Percentiles rank a stretch among this genome's conserved stretches.
phyloP scores from a whole-genome alignment of 2,329 filamentous ascomycete species.

The Bipolaris victoriae region DNA sequence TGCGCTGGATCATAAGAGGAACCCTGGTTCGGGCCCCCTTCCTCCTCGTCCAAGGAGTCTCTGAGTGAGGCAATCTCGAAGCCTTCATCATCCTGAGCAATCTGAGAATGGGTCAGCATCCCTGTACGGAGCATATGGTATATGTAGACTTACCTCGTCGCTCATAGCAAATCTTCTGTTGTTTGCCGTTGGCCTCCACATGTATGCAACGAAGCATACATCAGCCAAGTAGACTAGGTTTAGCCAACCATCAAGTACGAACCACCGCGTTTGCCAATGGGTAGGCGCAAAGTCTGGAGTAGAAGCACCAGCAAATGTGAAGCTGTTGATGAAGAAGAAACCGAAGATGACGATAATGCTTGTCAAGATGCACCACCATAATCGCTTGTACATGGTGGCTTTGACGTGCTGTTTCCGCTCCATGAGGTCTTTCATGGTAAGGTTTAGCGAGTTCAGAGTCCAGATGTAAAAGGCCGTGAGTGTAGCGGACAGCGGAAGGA shows the following conservation, averaged over 20 bases:
- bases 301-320: conserved; percentile 84
- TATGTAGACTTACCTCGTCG: conserved; percentile 70
- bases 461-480: conserved; percentile 98
- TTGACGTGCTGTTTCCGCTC: conserved; percentile 94
- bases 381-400: conserved; percentile 93
- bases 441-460: conserved; percentile 94
- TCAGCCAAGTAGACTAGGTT: conserved; percentile 96
- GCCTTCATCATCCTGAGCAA: conserved; percentile 97
- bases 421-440: conserved; percentile 93
- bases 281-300: conserved; percentile 91
- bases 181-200: conserved; percentile 96
- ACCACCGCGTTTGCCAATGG: conserved; percentile 98
- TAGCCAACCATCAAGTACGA: conserved; percentile 94
- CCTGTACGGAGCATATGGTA: neutral
- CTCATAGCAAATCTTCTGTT: conserved; percentile 98
- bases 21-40: conserved; percentile 50
- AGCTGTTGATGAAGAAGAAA: conserved; percentile 98
- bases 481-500: conserved; percentile 88
- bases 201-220: conserved; percentile 89
- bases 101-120: conserved; percentile 55
- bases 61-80: conserved; percentile 96
- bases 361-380: conserved; percentile 96
- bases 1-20: conserved; percentile 51
- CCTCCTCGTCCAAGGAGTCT: conserved; percentile 71
- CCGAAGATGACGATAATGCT: conserved; percentile 95